Conservation (phyloP, 2,329 filamentous ascomycete species). For the Venturia oleaginea region DNA sequence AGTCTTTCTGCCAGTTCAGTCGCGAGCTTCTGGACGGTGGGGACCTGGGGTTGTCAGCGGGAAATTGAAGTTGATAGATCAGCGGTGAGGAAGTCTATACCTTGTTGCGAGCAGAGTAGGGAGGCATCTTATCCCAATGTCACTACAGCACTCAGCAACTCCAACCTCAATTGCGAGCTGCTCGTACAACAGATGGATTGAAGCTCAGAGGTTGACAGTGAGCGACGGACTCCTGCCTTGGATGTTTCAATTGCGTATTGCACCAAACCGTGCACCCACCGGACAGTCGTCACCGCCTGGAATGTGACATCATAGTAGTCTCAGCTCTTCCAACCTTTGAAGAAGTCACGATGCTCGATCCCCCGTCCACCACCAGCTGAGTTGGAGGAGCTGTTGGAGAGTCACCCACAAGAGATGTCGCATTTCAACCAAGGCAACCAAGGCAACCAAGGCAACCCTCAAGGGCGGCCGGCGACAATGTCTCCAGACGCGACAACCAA, state of each 20-base stretch:
- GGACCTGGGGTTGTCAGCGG: not conserved
- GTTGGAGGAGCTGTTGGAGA: too few species aligned
- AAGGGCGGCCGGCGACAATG: not conserved
- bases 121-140: not conserved
- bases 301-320: not conserved
- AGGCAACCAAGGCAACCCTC: not conserved
- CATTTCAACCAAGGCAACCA: too few species aligned
- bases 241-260: not conserved
- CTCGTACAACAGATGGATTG: not conserved
- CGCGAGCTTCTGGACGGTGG: constrained; percentile 1
- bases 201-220: not conserved
- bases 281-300: not conserved
- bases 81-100: not conserved
- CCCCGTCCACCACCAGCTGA: too few species aligned
- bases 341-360: too few species aligned
- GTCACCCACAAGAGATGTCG: too few species aligned
- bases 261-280: not conserved
- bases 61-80: not conserved
- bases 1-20: not conserved
- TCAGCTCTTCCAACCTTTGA: not conserved
- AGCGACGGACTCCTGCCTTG: not conserved
- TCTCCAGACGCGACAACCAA: not conserved
- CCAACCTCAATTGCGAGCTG: too few species aligned
- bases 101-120: constrained; percentile 5
- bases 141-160: not conserved